Percentiles rank a stretch among this genome's conserved stretches.
Evolutionary conservation across 2,329 filamentous ascomycete species (phyloP).

Genomic region (Emydomyces testavorans): DNA sequence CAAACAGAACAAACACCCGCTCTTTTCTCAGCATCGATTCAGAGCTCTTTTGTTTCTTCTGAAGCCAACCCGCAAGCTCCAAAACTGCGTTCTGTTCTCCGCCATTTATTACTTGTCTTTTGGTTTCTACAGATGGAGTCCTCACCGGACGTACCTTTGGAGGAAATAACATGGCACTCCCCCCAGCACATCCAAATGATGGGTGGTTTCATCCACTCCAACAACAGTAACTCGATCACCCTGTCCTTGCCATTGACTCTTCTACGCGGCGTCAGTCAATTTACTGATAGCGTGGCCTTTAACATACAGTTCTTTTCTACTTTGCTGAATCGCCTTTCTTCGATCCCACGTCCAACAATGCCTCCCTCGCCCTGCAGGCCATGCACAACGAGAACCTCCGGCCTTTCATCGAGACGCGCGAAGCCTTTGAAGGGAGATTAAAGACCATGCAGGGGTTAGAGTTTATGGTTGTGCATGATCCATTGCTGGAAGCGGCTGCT

Average conservation of each 20-base stretch:
- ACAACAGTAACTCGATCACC: conserved; percentile 30
- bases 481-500: conserved; percentile 37
- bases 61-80: not conserved
- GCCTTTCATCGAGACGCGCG: conserved; percentile 43
- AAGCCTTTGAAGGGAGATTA: conserved; percentile 45
- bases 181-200: conserved; percentile 37
- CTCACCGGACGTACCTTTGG: conserved; percentile 22
- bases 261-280: too few species aligned
- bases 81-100: too few species aligned
- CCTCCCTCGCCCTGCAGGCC: conserved; percentile 43
- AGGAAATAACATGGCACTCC: conserved; percentile 38
- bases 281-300: too few species aligned
- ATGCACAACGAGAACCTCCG: conserved; percentile 40
- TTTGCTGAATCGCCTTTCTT: conserved; percentile 54
- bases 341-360: conserved; percentile 50
- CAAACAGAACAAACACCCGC: conserved; percentile 12
- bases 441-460: conserved; percentile 47
- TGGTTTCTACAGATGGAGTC: conserved; percentile 9
- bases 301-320: conserved; percentile 48
- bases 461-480: conserved; percentile 49
- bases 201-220: conserved; percentile 36
- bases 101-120: not conserved
- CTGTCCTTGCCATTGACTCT: not conserved
- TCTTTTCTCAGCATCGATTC: not conserved
- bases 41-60: not conserved